Evolutionary conservation across 768 basidiomycete species (phyloP).

Genomic region (Hygrocybe punicea): DNA sequence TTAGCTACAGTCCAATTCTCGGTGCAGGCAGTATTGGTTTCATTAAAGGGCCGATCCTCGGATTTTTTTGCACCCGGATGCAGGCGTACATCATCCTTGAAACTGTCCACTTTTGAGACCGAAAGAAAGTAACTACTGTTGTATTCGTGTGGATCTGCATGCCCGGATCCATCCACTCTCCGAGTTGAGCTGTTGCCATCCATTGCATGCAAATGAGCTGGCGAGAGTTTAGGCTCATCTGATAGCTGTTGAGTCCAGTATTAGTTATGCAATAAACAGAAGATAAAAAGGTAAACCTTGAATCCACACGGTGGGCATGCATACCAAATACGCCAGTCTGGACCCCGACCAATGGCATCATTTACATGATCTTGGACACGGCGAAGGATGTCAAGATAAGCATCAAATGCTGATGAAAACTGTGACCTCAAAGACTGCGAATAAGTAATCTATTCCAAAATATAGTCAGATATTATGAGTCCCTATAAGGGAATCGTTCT

Average conservation of each 20-base stretch:
- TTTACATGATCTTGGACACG: not conserved
- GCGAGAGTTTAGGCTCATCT: constrained; percentile 5
- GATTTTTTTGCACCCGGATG: not conserved
- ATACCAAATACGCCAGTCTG: constrained; percentile 13
- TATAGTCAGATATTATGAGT: too few relatives aligned
- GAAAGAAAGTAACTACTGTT: not conserved
- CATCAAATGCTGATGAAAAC: constrained; percentile 11
- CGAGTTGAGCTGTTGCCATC: constrained; percentile 18
- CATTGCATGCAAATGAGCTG: constrained; percentile 8
- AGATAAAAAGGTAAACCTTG: not conserved
- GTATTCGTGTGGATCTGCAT: not conserved
- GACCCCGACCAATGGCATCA: constrained; percentile 3
- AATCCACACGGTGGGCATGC: constrained; percentile 13
- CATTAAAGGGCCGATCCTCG: not conserved
- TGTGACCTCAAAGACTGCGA: not conserved
- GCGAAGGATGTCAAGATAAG: constrained; percentile 9
- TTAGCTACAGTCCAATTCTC: constrained; percentile 6
- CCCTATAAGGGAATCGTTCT: too few relatives aligned
- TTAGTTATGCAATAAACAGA: not conserved
- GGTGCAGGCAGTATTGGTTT: not conserved
- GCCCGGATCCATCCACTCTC: constrained; percentile 2
- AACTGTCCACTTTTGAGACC: not conserved
- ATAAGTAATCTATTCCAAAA: constrained; percentile 1
- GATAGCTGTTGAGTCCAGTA: constrained; percentile 3
- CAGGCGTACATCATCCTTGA: not conserved